phyloP scores from a whole-genome alignment of 129 eudicot genomes.

The Mikania micrantha region DNA sequence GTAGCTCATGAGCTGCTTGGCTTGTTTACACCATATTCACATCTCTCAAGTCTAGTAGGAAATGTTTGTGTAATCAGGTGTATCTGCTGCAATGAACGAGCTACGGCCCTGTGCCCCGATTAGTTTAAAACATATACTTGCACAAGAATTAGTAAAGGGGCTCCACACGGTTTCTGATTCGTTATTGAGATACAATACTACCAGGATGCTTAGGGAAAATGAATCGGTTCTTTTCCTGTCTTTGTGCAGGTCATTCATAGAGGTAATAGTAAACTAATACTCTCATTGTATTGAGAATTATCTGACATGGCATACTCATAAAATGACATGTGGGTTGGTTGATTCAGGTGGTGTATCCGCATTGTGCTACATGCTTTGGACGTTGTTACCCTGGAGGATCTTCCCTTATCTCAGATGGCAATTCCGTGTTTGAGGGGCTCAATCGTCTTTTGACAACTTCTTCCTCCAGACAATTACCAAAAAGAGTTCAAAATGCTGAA shows the following conservation, averaged over 20 bases:
- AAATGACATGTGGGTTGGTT: background rate
- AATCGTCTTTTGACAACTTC: slow-evolving; percentile 59
- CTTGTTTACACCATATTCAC: no score
- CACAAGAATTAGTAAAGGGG: slow-evolving; percentile 84
- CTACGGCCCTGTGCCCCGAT: slow-evolving; percentile 94
- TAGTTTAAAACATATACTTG: slow-evolving; percentile 77
- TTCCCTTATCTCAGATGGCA: slow-evolving; percentile 61
- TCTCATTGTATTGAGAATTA: background rate
- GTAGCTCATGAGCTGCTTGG: no score
- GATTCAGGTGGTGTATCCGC: slow-evolving; percentile 81
- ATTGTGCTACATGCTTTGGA: slow-evolving; percentile 82
- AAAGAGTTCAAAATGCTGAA: slow-evolving; percentile 40
- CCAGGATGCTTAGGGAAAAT: slow-evolving; percentile 76
- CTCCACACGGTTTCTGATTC: slow-evolving; percentile 78
- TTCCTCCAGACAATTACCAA: slow-evolving; percentile 50
- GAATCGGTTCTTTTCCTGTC: slow-evolving; percentile 86
- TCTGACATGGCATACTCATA: no score
- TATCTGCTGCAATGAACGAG: slow-evolving; percentile 94
- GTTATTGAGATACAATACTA: slow-evolving; percentile 66
- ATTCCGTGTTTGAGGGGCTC: slow-evolving; percentile 63
- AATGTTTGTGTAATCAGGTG: slow-evolving; percentile 43
- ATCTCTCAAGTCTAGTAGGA: background rate
- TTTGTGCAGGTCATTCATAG: slow-evolving; percentile 80
- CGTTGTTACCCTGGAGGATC: slow-evolving; percentile 93
- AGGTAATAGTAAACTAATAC: slow-evolving; percentile 46